A percentile compares a stretch with the other conserved stretches of the same genome.
Conservation (phyloP, 2,329 filamentous ascomycete genomes). For the Ophiostoma australiae region DNA sequence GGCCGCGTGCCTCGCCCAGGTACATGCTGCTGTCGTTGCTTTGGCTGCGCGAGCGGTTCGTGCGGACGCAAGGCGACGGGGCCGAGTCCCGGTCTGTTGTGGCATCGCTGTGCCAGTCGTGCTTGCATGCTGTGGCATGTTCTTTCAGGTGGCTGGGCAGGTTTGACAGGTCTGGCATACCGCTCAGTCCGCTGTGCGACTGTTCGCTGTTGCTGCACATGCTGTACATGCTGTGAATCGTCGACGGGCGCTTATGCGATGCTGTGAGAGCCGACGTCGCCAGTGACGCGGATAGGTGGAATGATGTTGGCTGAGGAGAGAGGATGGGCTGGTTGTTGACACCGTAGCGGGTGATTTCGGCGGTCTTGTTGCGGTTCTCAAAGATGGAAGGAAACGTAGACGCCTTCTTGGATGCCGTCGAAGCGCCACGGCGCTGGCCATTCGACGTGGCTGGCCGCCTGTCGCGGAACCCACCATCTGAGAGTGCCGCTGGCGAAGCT, state of each 20-base stretch:
- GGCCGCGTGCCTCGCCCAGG: background rate
- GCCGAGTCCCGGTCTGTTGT: conserved; percentile 20
- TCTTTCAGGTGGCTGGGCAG: conserved; percentile 21
- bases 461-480: background rate
- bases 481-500: background rate
- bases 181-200: conserved; percentile 15
- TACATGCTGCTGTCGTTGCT: conserved; percentile 16
- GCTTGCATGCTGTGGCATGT: conserved; percentile 9
- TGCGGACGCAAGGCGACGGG: conserved; percentile 29
- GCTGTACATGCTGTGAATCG: conserved; percentile 18
- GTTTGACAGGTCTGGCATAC: conserved; percentile 20
- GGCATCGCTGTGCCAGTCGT: conserved; percentile 20
- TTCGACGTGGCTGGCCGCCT: background rate
- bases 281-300: conserved; percentile 24
- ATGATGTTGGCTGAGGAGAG: conserved; percentile 25
- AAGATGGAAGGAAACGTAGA: background rate
- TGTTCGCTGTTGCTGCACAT: conserved; percentile 20
- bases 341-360: background rate
- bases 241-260: conserved; percentile 14
- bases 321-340: conserved; percentile 22
- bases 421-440: background rate
- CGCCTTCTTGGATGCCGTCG: background rate
- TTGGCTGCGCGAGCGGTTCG: conserved; percentile 20
- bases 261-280: conserved; percentile 16
- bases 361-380: background rate